phyloP scores from a whole-genome alignment of 2,329 filamentous ascomycete species.

The Fusarium piperis region DNA sequence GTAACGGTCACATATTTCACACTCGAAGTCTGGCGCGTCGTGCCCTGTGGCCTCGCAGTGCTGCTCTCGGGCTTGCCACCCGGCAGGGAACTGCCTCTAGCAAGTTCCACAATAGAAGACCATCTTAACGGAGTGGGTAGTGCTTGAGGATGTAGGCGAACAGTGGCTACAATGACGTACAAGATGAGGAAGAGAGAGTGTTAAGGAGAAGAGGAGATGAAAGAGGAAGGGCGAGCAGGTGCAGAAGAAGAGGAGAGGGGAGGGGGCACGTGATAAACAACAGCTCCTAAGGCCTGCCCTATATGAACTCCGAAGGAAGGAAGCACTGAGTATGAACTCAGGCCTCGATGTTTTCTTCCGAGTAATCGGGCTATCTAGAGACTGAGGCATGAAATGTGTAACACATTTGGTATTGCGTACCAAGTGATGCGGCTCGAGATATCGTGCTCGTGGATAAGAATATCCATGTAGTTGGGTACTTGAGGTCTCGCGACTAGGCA shows the following conservation, averaged over 20 bases:
- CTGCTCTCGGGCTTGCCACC: slow-evolving; percentile 34
- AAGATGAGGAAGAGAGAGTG: background rate
- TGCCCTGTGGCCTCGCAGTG: slow-evolving; percentile 42
- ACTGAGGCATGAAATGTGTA: background rate
- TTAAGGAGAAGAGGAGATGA: background rate
- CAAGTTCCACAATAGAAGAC: slow-evolving; percentile 41
- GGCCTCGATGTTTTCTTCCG: background rate
- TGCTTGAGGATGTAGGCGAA: background rate
- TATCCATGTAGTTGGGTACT: background rate
- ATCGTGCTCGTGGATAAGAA: background rate
- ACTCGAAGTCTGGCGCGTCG: slow-evolving; percentile 35
- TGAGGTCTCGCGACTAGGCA: background rate
- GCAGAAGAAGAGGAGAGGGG: background rate
- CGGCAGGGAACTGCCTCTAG: slow-evolving; percentile 33
- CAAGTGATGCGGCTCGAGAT: background rate
- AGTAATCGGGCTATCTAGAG: background rate
- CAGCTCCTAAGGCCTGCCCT: background rate
- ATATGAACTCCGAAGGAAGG: background rate
- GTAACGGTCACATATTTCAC: slow-evolving; percentile 33
- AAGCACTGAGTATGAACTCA: background rate
- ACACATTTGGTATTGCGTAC: background rate
- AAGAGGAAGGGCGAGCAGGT: background rate
- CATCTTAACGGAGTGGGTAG: background rate
- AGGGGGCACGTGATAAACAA: background rate
- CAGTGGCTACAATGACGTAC: background rate